Base-by-base conservation (phyloP, 345 rosid species). In the Rhizophora mangle region DNA sequence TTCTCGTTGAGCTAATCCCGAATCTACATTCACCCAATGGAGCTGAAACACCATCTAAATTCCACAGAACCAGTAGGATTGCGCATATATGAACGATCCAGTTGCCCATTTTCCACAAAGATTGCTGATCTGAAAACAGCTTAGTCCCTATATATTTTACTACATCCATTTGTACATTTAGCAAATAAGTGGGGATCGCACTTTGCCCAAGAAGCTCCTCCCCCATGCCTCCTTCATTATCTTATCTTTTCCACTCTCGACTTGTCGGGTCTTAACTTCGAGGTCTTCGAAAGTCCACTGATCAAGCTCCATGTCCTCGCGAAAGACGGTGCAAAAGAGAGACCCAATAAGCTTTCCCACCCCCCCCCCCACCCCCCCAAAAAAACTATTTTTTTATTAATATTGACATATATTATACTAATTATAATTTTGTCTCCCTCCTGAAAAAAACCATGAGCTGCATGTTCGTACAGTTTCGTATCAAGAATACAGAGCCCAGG, bases 391-490 rank as follows among this genome's bases (percentile, higher is more conserved):
- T 36, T 6, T 8, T 21, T 2, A 7, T 24, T 54, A 6, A 13
- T 8, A 3, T 54, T 21, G 11, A 54, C 11, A 21, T 24, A 34
- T 22, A 55, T 15, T 55, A 22, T 1, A 8, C 9, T 8, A 58
- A 6, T 30, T 16, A 34, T 72, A 71, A 62, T 27, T 60, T 65
- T 24, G 43, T 54, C 51, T 6, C 37, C 18, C 34, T 30, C 18
- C 34, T 30, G 36, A 21, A 21, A 55, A 27, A 30, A 71, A 39
- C 68, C 63, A 74, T 72, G 62, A 47, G 22, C 75, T 74, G 78
- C 80, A 58, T 76, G 79, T 76, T 89, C 90, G 89, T 87, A 90
- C 95, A 82, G 65, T 70, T 86, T 83, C 80, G 85, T 84, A 83
- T 82, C 77, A 71, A 75, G 65, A 78, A 80, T 81, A 76, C 74